Evolutionary conservation across 441 rosid genomes (phyloP), one percentile per base, ranked within the genome.

Genomic region (Adansonia madagascariensis): DNA sequence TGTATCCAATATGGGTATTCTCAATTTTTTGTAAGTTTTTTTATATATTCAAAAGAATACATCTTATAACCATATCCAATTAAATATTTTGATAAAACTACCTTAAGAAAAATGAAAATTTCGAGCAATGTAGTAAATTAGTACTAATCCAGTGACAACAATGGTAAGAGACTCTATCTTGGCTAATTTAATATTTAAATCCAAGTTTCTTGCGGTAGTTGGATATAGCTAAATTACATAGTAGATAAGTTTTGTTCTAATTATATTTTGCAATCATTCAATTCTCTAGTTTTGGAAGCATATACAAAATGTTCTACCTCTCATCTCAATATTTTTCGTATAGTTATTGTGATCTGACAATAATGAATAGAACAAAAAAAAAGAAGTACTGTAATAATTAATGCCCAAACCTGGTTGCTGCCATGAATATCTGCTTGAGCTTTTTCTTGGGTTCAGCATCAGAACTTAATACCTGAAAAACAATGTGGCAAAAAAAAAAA

Each of bases 361-460:
- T 8, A 41, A 41, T 41, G 44, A 60, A 3, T 50, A 10, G 44
- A 41, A 41, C 44, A 6, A 41, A 41, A 41, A 41, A 31, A 31
- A 31, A 31, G 35, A 24, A 39, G 65, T 27, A 31, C 14, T 62
- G 44, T 62, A 31, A 62, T 62, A 31, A 62, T 35, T 15, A 62
- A 62, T 59, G 24, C 35, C 22, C 46, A 31, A 94, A 72, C 99
- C 98, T 90, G 0, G 99, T 93, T 78, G 98, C 99, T n/a, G 94
- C 95, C 95, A 96, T 92, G 81, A 94, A 90, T 81, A 96, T 91
- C 82, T 90, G 90, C 82, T 89, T 94, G 71, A 96, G 91, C 85
- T 88, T 96, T 87, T 82, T 91, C 86, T 89, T 96, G 31, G 98
- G 93, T 81, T 94, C 97, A n/a, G 83, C 89, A 76, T 91, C 99